These are phyloP conservation scores for Penicillium waksmanii DNA, from an alignment of 495 filamentous ascomycete species.

Conservation along the genomic window DNA sequence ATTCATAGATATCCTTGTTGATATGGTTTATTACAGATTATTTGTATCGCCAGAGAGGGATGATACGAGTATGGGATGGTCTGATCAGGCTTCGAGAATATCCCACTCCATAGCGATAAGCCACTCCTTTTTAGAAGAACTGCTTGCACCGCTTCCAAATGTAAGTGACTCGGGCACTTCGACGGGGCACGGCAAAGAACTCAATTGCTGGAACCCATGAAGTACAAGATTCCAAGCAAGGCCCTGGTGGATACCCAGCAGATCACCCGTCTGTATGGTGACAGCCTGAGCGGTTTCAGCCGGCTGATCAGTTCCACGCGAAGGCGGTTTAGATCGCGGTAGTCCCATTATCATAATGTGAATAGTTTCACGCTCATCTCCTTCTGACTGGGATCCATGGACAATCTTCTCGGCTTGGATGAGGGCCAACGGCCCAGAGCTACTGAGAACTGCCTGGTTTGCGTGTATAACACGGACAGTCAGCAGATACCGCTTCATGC, in stretches of 20 bases:
- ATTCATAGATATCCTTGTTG: too few species aligned
- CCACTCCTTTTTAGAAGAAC: background rate
- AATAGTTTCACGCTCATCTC: background rate
- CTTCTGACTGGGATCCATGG: background rate
- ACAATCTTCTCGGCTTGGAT: conserved; percentile 24
- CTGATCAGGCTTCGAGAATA: background rate
- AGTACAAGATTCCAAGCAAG: conserved; percentile 43
- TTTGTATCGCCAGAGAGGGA: too few species aligned
- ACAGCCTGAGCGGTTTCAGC: background rate
- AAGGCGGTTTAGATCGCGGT: conserved; percentile 24
- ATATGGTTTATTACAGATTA: too few species aligned
- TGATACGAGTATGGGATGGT: too few species aligned
- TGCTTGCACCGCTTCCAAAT: background rate
- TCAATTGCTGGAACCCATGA: background rate
- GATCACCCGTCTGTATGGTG: conserved; percentile 24
- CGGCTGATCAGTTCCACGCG: background rate
- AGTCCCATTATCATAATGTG: conserved; percentile 39
- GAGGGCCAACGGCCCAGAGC: conserved; percentile 38
- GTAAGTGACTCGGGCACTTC: background rate
- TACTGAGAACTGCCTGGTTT: conserved; percentile 26
- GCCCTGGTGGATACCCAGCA: conserved; percentile 38
- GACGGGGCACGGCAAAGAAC: background rate
- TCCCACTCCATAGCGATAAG: background rate
- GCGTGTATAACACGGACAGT: conserved; percentile 25
- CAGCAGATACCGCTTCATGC: conserved; percentile 25